phyloP scores from a whole-genome alignment of 164 flowering plant species.

The Vitis rupestris region DNA sequence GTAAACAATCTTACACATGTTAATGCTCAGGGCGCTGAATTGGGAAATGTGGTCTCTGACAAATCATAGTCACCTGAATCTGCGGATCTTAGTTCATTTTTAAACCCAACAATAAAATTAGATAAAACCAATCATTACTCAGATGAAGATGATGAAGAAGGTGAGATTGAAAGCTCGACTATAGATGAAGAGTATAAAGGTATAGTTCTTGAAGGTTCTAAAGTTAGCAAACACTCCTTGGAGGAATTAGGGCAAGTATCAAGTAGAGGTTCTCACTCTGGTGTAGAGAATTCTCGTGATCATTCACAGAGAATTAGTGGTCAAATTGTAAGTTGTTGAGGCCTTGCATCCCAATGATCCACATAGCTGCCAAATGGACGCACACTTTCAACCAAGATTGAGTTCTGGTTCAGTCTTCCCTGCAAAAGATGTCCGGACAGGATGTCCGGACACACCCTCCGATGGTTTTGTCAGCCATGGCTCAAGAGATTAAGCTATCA shows the following conservation, averaged over 20 bases:
- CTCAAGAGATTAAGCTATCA: too few relatives aligned
- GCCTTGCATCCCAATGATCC: too few relatives aligned
- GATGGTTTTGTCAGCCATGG: too few relatives aligned
- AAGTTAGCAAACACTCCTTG: constrained; percentile 59
- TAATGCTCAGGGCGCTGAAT: constrained; percentile 10
- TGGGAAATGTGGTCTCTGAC: constrained; percentile 11
- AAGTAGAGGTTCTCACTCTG: constrained; percentile 42
- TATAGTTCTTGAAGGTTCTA: constrained; percentile 56
- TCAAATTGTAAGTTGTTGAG: too few relatives aligned
- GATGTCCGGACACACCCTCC: too few relatives aligned
- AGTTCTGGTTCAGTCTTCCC: too few relatives aligned
- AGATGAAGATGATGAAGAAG: constrained; percentile 21
- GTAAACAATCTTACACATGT: constrained; percentile 5
- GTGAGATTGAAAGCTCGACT: constrained; percentile 35
- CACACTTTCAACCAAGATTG: too few relatives aligned
- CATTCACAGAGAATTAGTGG: not conserved
- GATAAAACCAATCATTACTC: constrained; percentile 11
- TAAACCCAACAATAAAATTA: constrained; percentile 7
- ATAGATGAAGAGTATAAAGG: constrained; percentile 22
- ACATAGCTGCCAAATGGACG: too few relatives aligned
- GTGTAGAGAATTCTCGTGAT: constrained; percentile 43
- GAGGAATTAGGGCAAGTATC: constrained; percentile 67
- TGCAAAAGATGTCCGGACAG: too few relatives aligned
- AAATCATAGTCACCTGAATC: constrained; percentile 3
- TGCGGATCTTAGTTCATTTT: constrained; percentile 6